Evolutionary conservation across 768 basidiomycete genomes (phyloP), one percentile per base, ranked within the genome.

Genomic region (Suillus sp.): DNA sequence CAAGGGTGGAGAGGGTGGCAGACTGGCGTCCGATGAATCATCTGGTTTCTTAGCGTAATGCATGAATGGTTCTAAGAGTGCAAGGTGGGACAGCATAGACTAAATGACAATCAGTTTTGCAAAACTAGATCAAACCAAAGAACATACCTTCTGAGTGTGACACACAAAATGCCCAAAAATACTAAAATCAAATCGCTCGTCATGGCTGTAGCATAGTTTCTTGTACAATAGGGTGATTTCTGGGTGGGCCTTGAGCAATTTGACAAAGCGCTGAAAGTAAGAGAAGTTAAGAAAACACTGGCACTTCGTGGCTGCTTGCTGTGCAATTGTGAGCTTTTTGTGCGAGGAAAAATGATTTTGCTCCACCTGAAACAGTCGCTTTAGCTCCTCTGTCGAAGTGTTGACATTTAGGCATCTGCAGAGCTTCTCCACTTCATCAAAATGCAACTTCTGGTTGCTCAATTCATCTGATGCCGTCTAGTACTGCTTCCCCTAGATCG

Each of bases 201-300:
- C 63, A 9, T 71, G 65, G 37, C 66, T 61, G 0, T 64, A 74
- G 42, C 71, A 72, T 30, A 86, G 65, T 34, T 73, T 76, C 64
- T 77, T 77, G 73, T 89, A 91, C 9, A 96, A 75, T 0, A 78
- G 70, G 60, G 91, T 87, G 1, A 99, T 73, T 54, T 99, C 96
- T 0, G 91, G 88, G 18, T 96, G 86, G 22, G 83, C 80, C 72
- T 95, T 96, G 62, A 97, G 83, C 37, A 87, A 73, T 70, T 89
- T 91, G 65, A 96, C 90, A 64, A 98, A 94, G 14, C 77, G 80
- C 67, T 91, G 89, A 73, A 96, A 98, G 62, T 88, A 89, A 1
- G 79, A 65, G 69, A 94, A 95, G 72, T 93, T 86, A 38, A 96
- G 84, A 65, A 82, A 85, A 0, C 84, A 85, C 1, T 80, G 80